phyloP scores from a whole-genome alignment of 2,329 filamentous ascomycete species.

The Exophiala dermatitidis region DNA sequence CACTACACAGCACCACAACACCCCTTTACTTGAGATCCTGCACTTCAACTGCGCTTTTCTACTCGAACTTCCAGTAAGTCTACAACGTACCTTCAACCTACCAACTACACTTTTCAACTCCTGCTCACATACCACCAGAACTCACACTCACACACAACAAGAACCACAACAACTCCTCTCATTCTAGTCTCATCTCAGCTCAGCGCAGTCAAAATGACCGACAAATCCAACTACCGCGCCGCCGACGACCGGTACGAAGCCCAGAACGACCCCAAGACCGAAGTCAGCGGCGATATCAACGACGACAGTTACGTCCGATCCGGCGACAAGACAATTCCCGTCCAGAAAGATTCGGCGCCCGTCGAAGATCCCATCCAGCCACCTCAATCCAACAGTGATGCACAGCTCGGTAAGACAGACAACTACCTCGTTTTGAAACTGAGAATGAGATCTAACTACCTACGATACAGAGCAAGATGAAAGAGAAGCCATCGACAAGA shows the following conservation, averaged over 20 bases:
- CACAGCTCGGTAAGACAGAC: not conserved
- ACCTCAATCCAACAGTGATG: not conserved
- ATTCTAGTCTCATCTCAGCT: no score
- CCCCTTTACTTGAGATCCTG: no score
- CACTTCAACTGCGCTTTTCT: no score
- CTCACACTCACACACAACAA: no score
- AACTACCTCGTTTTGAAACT: not conserved
- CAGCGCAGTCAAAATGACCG: not conserved
- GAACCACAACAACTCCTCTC: no score
- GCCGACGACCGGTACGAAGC: conserved; percentile 4
- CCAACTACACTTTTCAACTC: no score
- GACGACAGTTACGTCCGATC: not conserved
- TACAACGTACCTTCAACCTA: no score
- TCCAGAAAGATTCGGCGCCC: not conserved
- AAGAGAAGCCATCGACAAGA: not conserved
- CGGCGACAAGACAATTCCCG: not conserved
- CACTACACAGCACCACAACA: no score
- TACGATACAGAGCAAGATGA: not conserved
- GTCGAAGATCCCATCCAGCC: conserved; percentile 1
- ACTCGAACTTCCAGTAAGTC: no score
- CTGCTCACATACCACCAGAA: no score
- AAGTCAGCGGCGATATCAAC: not conserved
- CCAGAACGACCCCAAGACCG: not conserved
- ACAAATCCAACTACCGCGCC: conserved; percentile 2
- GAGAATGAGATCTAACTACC: no score